Evolutionary conservation across 1,139 yeast species (phyloP).

Genomic region (Candida glucosophila): DNA sequence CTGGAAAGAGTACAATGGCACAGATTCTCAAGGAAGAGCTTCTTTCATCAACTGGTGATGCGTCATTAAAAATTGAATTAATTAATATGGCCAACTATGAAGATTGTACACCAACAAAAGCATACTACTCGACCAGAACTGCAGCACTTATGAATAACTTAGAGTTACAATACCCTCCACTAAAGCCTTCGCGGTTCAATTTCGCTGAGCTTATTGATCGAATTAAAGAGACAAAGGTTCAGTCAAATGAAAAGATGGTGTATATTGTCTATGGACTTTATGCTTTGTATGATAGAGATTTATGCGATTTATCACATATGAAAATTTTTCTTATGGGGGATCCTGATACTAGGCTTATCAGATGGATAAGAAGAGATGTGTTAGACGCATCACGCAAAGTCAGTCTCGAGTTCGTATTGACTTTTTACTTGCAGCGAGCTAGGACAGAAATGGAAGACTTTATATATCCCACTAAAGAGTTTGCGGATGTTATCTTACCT

Average conservation of each 20-base stretch:
- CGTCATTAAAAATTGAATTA: conserved; percentile 21
- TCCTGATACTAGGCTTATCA: conserved; percentile 71
- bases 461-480: conserved; percentile 67
- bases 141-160: conserved; percentile 14
- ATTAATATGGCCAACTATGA: conserved; percentile 32
- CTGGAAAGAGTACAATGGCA: conserved; percentile 48
- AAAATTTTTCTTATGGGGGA: conserved; percentile 81
- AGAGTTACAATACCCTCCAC: conserved; percentile 12
- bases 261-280: conserved; percentile 71
- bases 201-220: conserved; percentile 17
- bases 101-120: too few relatives aligned
- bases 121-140: conserved; percentile 6
- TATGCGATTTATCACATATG: conserved; percentile 54
- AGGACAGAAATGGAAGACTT: conserved; percentile 71
- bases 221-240: conserved; percentile 7
- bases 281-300: conserved; percentile 57
- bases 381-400: conserved; percentile 14
- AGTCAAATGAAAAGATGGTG: too few relatives aligned
- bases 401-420: conserved; percentile 43
- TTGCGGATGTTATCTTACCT: conserved; percentile 81
- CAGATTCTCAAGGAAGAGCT: conserved; percentile 21
- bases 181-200: conserved; percentile 34
- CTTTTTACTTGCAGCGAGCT: conserved; percentile 54
- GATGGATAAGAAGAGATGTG: conserved; percentile 55
- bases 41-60: conserved; percentile 9